Base-by-base conservation (phyloP, 2,329 filamentous ascomycete genomes). In the Ophioceras dolichostomum region DNA sequence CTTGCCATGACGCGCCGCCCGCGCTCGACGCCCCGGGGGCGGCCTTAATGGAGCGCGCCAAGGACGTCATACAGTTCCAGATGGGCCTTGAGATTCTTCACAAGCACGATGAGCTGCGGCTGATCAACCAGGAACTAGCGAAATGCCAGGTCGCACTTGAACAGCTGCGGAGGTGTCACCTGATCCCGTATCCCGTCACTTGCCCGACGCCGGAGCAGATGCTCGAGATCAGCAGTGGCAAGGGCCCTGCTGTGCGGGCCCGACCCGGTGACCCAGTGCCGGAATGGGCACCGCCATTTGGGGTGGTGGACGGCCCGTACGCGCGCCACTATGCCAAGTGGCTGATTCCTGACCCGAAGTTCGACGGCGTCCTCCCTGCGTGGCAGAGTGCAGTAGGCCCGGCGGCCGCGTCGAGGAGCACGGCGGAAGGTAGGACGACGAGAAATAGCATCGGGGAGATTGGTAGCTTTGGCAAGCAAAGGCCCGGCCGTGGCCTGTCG, bases 131-230 rank as follows among this genome's bases (percentile, higher is more conserved):
- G 60, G 91, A 96, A 62, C 72, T 96, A 46, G 89, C 86, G 46
- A 96, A 95, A 64, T 95, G 88, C 54, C 88, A 96, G 63, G 67
- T 88, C 45, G 86, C 88, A 10, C 70, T 96, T 47, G 91, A 98
- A 61, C 91, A 96, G 62, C 67, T 98, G 44, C 83, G 91, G 49
- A 79, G 91, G 42, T 95, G 88, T 61, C 80, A 91, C 54, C 68
- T 96, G 47, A 89, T 94, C 48, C 89, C 89, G 4, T 96, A 87
- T 56, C 88, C 89, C 22, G 75, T 79, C 45, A 74, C 75, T 44
- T 69, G 74, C 44, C 73, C 76, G 29, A 76, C 76, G 8, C 79
- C 80, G 19, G 64, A 73, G 45, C 72, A 77, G 49, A 79, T 79
- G 73, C 58, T 78, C 47, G 70, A 81, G 45, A 74, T 94, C 49